Conservation (phyloP, 83 land plant species). For the Larix sibirica region DNA sequence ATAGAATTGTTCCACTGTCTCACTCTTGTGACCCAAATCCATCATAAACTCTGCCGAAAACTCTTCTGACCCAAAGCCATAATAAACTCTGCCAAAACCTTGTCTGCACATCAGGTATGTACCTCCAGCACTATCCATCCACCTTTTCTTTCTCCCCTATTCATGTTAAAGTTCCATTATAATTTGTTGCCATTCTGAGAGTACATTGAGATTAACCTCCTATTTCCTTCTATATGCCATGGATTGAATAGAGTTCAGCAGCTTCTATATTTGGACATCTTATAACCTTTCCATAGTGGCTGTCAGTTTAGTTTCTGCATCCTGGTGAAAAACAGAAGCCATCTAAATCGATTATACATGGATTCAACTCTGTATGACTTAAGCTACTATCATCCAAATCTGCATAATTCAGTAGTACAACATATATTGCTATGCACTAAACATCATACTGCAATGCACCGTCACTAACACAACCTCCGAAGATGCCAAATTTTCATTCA, state of each 20-base stretch:
- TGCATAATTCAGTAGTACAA: no score
- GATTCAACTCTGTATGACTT: no score
- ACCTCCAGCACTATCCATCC: conserved; percentile 69
- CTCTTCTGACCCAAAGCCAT: conserved; percentile 58
- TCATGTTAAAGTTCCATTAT: conserved; percentile 23
- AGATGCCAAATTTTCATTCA: no score
- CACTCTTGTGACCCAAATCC: conserved; percentile 19
- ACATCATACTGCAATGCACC: no score
- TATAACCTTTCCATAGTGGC: conserved; percentile 31
- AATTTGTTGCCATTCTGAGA: conserved; percentile 28
- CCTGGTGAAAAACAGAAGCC: conserved; percentile 20
- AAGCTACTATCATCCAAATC: no score
- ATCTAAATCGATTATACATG: no score
- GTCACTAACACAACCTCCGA: no score
- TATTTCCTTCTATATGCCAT: conserved; percentile 13
- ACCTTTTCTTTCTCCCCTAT: background rate
- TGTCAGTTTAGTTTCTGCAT: conserved; percentile 46
- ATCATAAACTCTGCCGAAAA: no score
- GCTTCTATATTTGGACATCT: conserved; percentile 20
- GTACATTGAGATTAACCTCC: background rate
- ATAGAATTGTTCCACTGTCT: conserved; percentile 64
- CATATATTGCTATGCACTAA: no score
- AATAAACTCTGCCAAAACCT: conserved; percentile 91
- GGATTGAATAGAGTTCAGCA: conserved; percentile 19
- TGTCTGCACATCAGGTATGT: conserved; percentile 75